Percentiles rank a stretch among this genome's conserved stretches.
phyloP scores from a whole-genome alignment of 2,329 filamentous ascomycete genomes.

The Verticillium alfalfae region DNA sequence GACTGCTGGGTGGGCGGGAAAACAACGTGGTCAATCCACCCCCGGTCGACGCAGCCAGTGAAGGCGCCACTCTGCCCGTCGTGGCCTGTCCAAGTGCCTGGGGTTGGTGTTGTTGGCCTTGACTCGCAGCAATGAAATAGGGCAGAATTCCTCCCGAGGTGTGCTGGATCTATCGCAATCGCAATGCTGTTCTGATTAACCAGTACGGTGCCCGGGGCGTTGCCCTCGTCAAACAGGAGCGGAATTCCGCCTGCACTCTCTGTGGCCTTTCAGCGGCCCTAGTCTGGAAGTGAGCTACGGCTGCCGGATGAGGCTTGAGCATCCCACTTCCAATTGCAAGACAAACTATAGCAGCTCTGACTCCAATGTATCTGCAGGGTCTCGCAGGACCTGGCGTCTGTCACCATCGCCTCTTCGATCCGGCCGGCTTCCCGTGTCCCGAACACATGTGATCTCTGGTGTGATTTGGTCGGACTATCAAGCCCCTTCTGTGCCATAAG shows the following conservation, averaged over 20 bases:
- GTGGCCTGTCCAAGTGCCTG: neutral
- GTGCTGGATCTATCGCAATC: too few species aligned
- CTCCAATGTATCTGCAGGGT: neutral
- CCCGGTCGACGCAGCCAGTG: neutral
- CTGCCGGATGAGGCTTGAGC: neutral
- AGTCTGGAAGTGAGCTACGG: neutral
- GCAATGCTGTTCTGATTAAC: too few species aligned
- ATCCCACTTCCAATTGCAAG: neutral
- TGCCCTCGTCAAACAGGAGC: neutral
- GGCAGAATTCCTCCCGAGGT: too few species aligned
- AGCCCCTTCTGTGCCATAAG: neutral
- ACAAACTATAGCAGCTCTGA: neutral
- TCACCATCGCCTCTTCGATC: neutral
- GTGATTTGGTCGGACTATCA: neutral
- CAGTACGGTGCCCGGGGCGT: too few species aligned
- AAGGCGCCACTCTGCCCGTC: neutral
- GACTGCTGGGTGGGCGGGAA: neutral
- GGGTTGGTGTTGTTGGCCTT: neutral
- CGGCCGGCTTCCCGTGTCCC: neutral
- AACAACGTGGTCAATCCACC: neutral
- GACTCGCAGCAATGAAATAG: too few species aligned
- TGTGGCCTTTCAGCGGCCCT: neutral
- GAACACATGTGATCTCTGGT: neutral
- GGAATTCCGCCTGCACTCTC: neutral
- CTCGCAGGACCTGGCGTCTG: neutral